Percentiles rank a stretch among this genome's conserved stretches.
Evolutionary conservation across 306 rosid genomes (phyloP).

Genomic region (Chamaecrista fasciculata): DNA sequence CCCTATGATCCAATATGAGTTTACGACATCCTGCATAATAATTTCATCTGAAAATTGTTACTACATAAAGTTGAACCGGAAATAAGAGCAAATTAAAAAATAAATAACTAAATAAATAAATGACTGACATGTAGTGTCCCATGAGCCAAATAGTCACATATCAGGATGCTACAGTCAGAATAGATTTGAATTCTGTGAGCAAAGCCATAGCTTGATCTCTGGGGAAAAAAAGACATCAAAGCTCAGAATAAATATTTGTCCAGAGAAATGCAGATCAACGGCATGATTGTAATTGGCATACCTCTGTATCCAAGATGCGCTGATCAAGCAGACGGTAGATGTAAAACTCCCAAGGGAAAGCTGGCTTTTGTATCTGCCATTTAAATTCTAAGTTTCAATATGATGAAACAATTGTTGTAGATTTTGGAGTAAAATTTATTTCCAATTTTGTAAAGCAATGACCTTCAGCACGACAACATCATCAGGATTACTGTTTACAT

Average conservation of each 20-base stretch:
- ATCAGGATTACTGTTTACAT: constrained; percentile 61
- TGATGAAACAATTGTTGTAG: constrained; percentile 13
- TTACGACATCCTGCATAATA: constrained; percentile 73
- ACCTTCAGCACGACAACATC: constrained; percentile 88
- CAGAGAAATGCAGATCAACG: constrained; percentile 30
- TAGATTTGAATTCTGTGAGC: constrained; percentile 72
- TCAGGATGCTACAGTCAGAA: constrained; percentile 78
- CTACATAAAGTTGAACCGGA: constrained; percentile 4
- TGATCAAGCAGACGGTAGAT: constrained; percentile 87
- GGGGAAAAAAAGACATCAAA: constrained; percentile 37
- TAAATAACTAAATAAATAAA: too few relatives aligned
- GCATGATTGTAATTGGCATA: constrained; percentile 33
- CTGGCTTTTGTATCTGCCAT: constrained; percentile 83
- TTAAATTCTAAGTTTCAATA: constrained; percentile 27
- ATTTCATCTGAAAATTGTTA: constrained; percentile 28
- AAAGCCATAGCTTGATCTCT: constrained; percentile 85
- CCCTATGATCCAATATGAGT: constrained; percentile 58
- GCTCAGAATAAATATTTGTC: constrained; percentile 38
- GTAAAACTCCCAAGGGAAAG: constrained; percentile 94
- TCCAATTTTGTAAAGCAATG: neutral
- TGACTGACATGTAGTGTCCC: constrained; percentile 86
- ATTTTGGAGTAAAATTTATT: neutral
- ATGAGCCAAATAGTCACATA: constrained; percentile 69
- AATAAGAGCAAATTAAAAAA: constrained; percentile 8
- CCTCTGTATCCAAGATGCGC: constrained; percentile 64